These are phyloP conservation scores for Herpetospermum pedunculosum DNA, from an alignment of 306 rosid genomes.

Conservation along the genomic window DNA sequence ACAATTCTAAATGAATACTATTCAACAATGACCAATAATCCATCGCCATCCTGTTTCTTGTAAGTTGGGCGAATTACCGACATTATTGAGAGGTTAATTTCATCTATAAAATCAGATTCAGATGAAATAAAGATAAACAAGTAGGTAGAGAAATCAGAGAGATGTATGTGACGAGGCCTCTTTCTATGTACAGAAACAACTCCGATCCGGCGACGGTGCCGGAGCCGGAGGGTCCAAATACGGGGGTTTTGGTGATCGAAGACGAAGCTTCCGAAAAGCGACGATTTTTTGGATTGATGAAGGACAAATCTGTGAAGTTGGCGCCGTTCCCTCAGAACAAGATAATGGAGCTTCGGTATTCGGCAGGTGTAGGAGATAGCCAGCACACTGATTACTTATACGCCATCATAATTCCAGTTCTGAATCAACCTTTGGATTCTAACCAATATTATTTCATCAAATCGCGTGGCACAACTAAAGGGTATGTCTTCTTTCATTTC, in stretches of 20 bases:
- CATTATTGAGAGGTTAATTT: no score
- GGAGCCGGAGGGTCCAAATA: conserved; percentile 52
- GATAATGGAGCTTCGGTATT: conserved; percentile 36
- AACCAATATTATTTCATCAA: conserved; percentile 46
- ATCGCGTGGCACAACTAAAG: conserved; percentile 42
- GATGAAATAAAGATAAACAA: no score
- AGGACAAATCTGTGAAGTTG: conserved; percentile 20
- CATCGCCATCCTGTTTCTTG: no score
- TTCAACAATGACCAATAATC: no score
- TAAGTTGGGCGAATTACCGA: no score
- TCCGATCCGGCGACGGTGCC: conserved; percentile 22
- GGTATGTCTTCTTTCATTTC: conserved; percentile 23
- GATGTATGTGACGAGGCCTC: conserved; percentile 56
- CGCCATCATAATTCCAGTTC: conserved; percentile 57
- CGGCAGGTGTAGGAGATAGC: conserved; percentile 18
- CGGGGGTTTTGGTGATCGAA: conserved; percentile 53
- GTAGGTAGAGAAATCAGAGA: no score
- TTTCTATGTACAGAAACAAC: conserved; percentile 31
- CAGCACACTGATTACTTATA: conserved; percentile 13
- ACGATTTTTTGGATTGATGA: conserved; percentile 34
- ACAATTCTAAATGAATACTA: no score
- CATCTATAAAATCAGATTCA: no score
- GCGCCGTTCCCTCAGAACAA: conserved; percentile 67
- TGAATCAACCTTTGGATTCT: conserved; percentile 49
- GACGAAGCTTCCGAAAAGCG: conserved; percentile 33